phyloP scores from a whole-genome alignment of 2,329 filamentous ascomycete genomes.

The Pseudonectria foliicola region DNA sequence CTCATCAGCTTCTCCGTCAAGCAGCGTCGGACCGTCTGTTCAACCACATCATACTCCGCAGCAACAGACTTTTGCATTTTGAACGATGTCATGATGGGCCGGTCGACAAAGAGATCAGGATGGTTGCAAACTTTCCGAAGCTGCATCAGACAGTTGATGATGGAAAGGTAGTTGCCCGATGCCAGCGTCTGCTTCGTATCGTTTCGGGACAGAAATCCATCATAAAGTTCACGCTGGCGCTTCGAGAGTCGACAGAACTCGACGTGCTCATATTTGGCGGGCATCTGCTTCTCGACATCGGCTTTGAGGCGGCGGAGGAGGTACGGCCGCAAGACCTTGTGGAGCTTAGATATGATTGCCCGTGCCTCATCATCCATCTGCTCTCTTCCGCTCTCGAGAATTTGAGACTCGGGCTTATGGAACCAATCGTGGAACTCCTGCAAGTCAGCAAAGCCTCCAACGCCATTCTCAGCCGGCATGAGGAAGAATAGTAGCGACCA shows the following conservation, averaged over 20 bases:
- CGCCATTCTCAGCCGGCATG: slow-evolving; percentile 82
- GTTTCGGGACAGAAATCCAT: slow-evolving; percentile 86
- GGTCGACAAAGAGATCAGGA: slow-evolving; percentile 90
- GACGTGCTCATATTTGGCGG: slow-evolving; percentile 94
- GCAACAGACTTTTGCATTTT: slow-evolving; percentile 77
- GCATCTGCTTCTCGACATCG: slow-evolving; percentile 99
- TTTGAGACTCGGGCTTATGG: slow-evolving; percentile 89
- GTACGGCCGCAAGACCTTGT: slow-evolving; percentile 89
- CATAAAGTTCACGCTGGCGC: slow-evolving; percentile 89
- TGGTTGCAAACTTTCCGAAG: slow-evolving; percentile 97
- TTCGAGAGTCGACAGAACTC: slow-evolving; percentile 94
- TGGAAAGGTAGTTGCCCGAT: slow-evolving; percentile 92
- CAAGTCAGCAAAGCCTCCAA: slow-evolving; percentile 88
- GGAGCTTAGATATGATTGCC: slow-evolving; percentile 84
- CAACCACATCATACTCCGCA: slow-evolving; percentile 66
- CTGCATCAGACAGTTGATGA: slow-evolving; percentile 98
- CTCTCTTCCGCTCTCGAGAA: slow-evolving; percentile 87
- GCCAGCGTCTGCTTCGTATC: slow-evolving; percentile 84
- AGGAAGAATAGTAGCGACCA: slow-evolving; percentile 97
- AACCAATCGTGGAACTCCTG: slow-evolving; percentile 96
- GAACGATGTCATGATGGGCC: slow-evolving; percentile 94
- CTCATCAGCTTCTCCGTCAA: slow-evolving; percentile 55
- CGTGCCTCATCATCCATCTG: slow-evolving; percentile 92
- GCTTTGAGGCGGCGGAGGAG: slow-evolving; percentile 85
- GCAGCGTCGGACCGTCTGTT: slow-evolving; percentile 60